phyloP scores from a whole-genome alignment of 805 yeast species.

The Wickerhamiella sergipiensis region DNA sequence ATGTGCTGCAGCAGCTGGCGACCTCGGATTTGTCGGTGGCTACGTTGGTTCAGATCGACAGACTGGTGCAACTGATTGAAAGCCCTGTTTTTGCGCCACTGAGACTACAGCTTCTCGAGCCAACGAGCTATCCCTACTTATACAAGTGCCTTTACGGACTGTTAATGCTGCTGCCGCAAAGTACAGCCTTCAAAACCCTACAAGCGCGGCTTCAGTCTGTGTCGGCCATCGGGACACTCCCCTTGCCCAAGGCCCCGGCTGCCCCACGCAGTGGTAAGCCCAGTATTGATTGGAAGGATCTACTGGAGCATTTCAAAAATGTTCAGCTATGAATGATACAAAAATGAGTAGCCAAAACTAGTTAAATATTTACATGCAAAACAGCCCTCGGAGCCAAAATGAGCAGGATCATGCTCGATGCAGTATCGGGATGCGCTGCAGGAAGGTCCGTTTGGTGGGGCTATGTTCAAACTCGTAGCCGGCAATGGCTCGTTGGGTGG shows the following conservation, averaged over 20 bases:
- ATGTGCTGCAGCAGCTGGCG: constrained; percentile 67
- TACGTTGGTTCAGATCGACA: constrained; percentile 73
- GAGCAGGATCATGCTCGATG: not conserved
- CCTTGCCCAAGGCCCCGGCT: constrained; percentile 13
- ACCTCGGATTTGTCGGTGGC: constrained; percentile 71
- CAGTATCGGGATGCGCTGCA: constrained; percentile 5
- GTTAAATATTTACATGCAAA: not conserved
- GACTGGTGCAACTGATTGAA: constrained; percentile 78
- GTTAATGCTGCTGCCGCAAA: constrained; percentile 87
- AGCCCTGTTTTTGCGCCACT: constrained; percentile 83
- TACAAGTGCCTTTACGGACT: constrained; percentile 85
- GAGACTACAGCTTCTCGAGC: constrained; percentile 79
- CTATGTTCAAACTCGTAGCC: constrained; percentile 19
- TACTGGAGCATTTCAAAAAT: constrained; percentile 35
- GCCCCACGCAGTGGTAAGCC: constrained; percentile 7
- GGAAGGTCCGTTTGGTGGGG: constrained; percentile 11
- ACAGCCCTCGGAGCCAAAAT: not conserved
- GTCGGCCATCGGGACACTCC: constrained; percentile 25
- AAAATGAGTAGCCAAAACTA: not conserved
- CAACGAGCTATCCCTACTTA: constrained; percentile 64
- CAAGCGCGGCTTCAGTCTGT: constrained; percentile 61
- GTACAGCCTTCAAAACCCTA: constrained; percentile 73
- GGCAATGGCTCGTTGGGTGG: constrained; percentile 15
- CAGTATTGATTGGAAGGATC: constrained; percentile 28
- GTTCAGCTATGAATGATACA: constrained; percentile 26